Evolutionary conservation across 441 rosid species (phyloP).

Genomic region (Syzygium malaccense): DNA sequence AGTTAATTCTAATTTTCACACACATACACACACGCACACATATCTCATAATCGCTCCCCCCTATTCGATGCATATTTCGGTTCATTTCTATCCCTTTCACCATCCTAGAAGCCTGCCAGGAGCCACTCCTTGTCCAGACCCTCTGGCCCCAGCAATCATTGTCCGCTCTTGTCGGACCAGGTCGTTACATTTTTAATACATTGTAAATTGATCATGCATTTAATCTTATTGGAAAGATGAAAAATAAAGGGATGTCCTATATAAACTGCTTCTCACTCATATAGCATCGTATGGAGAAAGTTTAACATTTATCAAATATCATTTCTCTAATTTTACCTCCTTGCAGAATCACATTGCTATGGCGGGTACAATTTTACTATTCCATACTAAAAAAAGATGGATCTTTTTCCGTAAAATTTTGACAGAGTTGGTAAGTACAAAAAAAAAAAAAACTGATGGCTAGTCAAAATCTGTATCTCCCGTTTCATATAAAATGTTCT

Average conservation of each 20-base stretch:
- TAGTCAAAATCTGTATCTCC: not conserved
- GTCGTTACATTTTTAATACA: too few species aligned
- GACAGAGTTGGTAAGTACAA: not conserved
- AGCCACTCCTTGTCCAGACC: too few species aligned
- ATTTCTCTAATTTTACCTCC: not conserved
- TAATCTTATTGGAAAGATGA: not conserved
- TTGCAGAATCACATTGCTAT: not conserved
- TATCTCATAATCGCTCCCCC: too few species aligned
- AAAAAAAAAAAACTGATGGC: fast-evolving
- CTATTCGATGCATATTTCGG: too few species aligned
- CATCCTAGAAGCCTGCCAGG: too few species aligned
- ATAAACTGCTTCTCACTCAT: not conserved
- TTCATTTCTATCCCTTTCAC: too few species aligned
- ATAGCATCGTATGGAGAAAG: not conserved
- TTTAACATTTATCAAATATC: too few species aligned
- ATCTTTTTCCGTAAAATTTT: not conserved
- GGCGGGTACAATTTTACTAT: not conserved
- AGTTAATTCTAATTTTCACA: too few species aligned
- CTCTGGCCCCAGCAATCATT: too few species aligned
- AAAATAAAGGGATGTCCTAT: not conserved
- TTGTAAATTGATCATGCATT: not conserved
- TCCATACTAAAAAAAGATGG: not conserved
- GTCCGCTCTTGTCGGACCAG: fast-evolving
- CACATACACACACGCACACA: too few species aligned
- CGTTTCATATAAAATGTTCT: not conserved